Base-by-base conservation (phyloP, 1,284 basidiomycete species). In the Boletus mariae region DNA sequence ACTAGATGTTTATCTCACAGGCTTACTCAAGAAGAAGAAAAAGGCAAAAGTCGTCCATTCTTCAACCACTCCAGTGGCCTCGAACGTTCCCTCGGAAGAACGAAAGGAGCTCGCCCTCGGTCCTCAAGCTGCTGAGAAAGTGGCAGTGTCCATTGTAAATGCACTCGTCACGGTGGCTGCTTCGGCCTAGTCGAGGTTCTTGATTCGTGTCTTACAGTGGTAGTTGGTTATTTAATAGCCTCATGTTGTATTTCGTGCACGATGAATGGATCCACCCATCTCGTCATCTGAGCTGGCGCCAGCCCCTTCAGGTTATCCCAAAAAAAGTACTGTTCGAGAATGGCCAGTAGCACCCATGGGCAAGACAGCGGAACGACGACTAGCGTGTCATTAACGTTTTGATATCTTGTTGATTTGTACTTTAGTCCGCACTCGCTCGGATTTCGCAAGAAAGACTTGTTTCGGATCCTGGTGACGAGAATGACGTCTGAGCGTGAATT, bases 11-110 rank as follows among this genome's bases (percentile, higher is more conserved):
- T 49, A 38, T 35, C 9, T 54, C 29, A 31, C 11, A 83, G 85
- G 84, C 31, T 71, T 94, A 52, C 70, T 90, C 55, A 94, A 93
- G 79, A 94, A 92, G 75, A 88, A 83, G 71, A 92, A 95, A 75
- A 94, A 91, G 70, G 78, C 81, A 2, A 93, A 92, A 74, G 70
- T 74, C 2, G 64, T 63, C 0, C 70, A 72, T 20, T 61, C 73
- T 38, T 68, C 74, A 8, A 61, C 53, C 44, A 63, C 66, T n/a
- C 57, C 67, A 20, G 62, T 68, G 15, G 29, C 48, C 9, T 51
- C 58, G 2, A 50, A 34, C 9, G 12, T 49, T 32, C 57, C 44
- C 38, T 45, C 37, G 42, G 60, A 47, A 56, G 57, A 47, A 56
- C 35, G 28, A 56, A 50, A 52, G 52, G 56, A 45, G 37, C 53